A percentile compares a stretch with the other conserved stretches of the same genome.
These are phyloP conservation scores for Xylariaceae sp. DNA, from an alignment of 2,329 filamentous ascomycete species.

Conservation along the genomic window DNA sequence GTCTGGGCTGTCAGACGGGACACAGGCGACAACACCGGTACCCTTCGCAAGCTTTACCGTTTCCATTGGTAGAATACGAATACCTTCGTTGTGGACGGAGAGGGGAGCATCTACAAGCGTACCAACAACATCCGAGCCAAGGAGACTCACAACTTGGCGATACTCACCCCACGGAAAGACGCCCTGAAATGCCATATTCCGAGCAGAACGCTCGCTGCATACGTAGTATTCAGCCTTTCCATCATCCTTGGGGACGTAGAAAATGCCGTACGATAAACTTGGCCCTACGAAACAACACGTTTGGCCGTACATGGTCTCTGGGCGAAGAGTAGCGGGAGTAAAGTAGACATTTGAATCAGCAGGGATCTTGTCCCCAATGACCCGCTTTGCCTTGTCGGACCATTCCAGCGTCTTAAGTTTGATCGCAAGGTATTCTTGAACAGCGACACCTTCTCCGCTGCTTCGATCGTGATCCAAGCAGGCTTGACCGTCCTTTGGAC, in stretches of 20 bases:
- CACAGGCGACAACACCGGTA: slow-evolving; percentile 93
- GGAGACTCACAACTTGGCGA: slow-evolving; percentile 73
- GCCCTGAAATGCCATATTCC: slow-evolving; percentile 96
- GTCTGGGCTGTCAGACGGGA: slow-evolving; percentile 94
- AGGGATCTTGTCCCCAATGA: slow-evolving; percentile 77
- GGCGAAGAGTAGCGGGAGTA: slow-evolving; percentile 86
- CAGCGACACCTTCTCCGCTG: slow-evolving; percentile 77
- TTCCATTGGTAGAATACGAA: slow-evolving; percentile 94
- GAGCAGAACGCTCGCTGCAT: slow-evolving; percentile 80
- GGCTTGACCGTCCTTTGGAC: slow-evolving; percentile 83
- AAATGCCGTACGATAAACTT: slow-evolving; percentile 85
- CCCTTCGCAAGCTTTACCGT: slow-evolving; percentile 90
- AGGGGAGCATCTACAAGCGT: slow-evolving; percentile 89
- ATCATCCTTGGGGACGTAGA: slow-evolving; percentile 61
- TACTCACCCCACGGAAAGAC: slow-evolving; percentile 64
- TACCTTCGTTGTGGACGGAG: slow-evolving; percentile 78
- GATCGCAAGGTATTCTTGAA: slow-evolving; percentile 90
- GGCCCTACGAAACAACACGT: slow-evolving; percentile 95
- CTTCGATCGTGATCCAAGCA: slow-evolving; percentile 87
- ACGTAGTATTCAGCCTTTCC: slow-evolving; percentile 78
- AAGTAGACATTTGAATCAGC: slow-evolving; percentile 81
- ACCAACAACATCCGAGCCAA: slow-evolving; percentile 80
- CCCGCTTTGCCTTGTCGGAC: slow-evolving; percentile 73
- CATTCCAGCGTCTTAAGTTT: slow-evolving; percentile 92
- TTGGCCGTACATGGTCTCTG: slow-evolving; percentile 99